A percentile compares a stretch with the other conserved stretches of the same genome.
These are phyloP conservation scores for Dictyostelium intermedium DNA, from an alignment of 78 protist genomes.

Conservation along the genomic window DNA sequence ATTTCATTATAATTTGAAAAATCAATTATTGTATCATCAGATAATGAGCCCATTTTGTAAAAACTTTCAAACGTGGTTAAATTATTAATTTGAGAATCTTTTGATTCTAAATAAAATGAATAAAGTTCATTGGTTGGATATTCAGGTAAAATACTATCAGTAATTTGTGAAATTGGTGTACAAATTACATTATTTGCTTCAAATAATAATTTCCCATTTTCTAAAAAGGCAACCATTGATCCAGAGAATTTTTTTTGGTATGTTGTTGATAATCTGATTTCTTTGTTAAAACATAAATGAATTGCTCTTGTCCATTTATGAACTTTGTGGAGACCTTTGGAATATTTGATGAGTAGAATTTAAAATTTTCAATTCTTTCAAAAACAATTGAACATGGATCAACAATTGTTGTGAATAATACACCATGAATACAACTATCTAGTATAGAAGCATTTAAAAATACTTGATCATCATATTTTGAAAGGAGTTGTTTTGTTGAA, in stretches of 20 bases:
- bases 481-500: neutral
- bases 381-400: neutral
- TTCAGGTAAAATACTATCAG: neutral
- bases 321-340: neutral
- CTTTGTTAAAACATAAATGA: neutral
- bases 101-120: neutral
- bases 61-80: too few species aligned
- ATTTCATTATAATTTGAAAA: too few species aligned
- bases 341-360: neutral
- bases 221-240: neutral
- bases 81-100: neutral
- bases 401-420: neutral
- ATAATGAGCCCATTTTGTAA: too few species aligned
- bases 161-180: neutral
- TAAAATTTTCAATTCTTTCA: neutral
- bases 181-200: too few species aligned
- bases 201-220: too few species aligned
- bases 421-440: conserved; percentile 1
- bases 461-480: neutral
- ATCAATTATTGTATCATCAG: too few species aligned
- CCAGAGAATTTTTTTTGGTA: neutral
- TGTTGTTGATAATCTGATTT: neutral
- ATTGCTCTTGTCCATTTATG: neutral
- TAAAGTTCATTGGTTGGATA: neutral
- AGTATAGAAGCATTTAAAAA: neutral